phyloP scores from a whole-genome alignment of 140 eudicot species.

The Erigeron philadelphicus region DNA sequence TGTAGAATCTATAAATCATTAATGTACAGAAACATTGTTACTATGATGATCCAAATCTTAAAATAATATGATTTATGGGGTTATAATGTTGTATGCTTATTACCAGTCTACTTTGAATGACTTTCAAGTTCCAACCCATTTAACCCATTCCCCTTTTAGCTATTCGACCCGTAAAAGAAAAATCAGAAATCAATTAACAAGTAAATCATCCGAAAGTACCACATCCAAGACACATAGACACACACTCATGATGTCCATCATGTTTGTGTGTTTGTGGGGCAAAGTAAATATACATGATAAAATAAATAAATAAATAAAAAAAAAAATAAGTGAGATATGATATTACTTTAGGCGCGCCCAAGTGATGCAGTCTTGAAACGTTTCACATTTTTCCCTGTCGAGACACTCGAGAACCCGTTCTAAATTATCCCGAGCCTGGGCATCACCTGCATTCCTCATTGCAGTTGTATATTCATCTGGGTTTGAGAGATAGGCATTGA shows the following conservation, averaged over 20 bases:
- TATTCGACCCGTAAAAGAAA: background rate
- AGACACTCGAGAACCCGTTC: constrained; percentile 62
- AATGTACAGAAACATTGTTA: background rate
- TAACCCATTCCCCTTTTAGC: background rate
- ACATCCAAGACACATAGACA: background rate
- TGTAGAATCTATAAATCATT: background rate
- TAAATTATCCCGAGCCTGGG: constrained; percentile 56
- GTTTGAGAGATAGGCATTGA: constrained; percentile 45
- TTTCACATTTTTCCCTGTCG: constrained; percentile 45
- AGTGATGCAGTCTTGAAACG: constrained; percentile 58
- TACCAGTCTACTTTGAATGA: background rate
- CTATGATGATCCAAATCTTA: background rate
- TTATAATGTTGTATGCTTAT: background rate
- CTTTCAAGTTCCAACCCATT: background rate
- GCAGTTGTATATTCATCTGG: constrained; percentile 46
- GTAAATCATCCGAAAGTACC: background rate
- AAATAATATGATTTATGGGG: background rate
- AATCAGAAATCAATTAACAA: background rate
- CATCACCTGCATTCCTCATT: constrained; percentile 63
- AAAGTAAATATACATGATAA: background rate
- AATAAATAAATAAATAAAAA: background rate
- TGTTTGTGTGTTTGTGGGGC: background rate
- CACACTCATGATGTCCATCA: background rate
- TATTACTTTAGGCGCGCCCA: constrained; percentile 57
- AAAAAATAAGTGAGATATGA: background rate